Percentiles rank a stretch among this genome's conserved stretches.
Conservation (phyloP, 116 monocot genomes). For the Trichopus zeylanicus region DNA sequence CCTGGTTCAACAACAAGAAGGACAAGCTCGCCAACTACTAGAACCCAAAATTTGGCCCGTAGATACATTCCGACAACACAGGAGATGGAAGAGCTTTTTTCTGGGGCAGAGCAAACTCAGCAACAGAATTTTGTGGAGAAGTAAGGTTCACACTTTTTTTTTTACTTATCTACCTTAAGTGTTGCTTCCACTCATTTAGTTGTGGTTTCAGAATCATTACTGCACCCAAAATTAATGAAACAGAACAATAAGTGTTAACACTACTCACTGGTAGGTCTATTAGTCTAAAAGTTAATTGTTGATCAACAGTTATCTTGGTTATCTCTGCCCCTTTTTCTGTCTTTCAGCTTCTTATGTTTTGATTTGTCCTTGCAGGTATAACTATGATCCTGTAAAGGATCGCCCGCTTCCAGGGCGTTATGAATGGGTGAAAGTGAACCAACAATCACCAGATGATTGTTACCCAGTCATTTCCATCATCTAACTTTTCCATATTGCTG, state of each 20-base stretch:
- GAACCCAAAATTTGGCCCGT: conserved; percentile 12
- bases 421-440: conserved; percentile 37
- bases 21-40: neutral
- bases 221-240: too few relatives aligned
- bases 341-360: neutral
- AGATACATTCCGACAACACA: conserved; percentile 29
- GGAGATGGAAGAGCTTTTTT: conserved; percentile 84
- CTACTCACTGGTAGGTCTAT: too few relatives aligned
- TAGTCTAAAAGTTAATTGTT: too few relatives aligned
- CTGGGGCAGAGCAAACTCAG: conserved; percentile 61
- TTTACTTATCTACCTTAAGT: neutral
- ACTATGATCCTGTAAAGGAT: conserved; percentile 59
- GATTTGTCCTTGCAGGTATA: conserved; percentile 29
- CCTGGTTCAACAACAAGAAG: conserved; percentile 41
- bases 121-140: conserved; percentile 64
- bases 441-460: neutral
- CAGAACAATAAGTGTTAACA: too few relatives aligned
- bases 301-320: too few relatives aligned
- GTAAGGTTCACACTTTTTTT: conserved; percentile 24
- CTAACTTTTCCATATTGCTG: neutral
- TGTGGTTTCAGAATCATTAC: too few relatives aligned
- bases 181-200: too few relatives aligned
- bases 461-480: neutral
- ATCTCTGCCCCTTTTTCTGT: neutral
- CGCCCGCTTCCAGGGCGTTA: conserved; percentile 50